These are phyloP conservation scores for Scalesia atractyloides DNA, from an alignment of 129 eudicot genomes.

Conservation along the genomic window DNA sequence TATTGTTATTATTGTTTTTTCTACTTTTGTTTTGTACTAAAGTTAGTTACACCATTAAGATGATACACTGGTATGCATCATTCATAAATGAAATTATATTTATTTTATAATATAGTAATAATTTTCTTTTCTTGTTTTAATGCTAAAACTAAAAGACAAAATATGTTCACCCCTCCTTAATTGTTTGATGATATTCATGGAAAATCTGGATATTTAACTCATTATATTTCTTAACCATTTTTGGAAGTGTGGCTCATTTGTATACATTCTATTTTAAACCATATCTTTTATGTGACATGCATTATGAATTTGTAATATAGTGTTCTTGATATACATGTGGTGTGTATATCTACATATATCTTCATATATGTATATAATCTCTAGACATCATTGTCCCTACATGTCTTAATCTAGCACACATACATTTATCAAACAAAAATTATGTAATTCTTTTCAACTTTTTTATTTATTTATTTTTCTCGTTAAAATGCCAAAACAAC, in stretches of 20 bases:
- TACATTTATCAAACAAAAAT: too few relatives aligned
- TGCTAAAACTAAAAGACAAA: background rate
- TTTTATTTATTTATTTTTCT: too few relatives aligned
- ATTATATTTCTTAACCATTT: background rate
- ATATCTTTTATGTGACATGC: background rate
- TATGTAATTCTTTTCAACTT: too few relatives aligned
- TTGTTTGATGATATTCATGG: background rate
- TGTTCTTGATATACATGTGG: conserved; percentile 5
- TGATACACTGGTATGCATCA: conserved; percentile 1
- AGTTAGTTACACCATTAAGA: background rate
- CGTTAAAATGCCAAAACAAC: too few relatives aligned
- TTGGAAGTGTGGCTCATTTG: background rate
- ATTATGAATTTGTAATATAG: background rate
- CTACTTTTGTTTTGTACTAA: background rate
- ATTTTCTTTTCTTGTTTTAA: background rate
- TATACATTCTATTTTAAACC: background rate
- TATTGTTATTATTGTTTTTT: background rate
- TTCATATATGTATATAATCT: background rate
- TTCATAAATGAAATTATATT: background rate
- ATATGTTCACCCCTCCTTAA: background rate
- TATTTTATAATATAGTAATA: background rate
- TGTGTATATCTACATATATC: too few relatives aligned
- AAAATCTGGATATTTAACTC: background rate
- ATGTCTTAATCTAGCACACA: background rate
- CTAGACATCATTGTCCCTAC: background rate